Conservation (phyloP, 2,329 filamentous ascomycete species). For the Colletotrichum lupini region DNA sequence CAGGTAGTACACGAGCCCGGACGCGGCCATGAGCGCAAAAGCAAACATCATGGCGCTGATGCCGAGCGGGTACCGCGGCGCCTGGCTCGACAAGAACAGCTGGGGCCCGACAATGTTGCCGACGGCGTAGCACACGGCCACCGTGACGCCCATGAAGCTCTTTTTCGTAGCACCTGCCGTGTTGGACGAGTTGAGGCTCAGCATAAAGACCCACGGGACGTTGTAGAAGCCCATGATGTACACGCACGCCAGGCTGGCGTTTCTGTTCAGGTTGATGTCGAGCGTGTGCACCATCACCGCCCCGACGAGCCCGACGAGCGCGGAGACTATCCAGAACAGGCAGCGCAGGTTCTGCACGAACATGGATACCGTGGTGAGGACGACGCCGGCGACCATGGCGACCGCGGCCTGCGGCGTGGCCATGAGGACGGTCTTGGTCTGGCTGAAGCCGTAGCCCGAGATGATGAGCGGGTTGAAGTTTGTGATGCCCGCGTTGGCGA, state of each 20-base stretch:
- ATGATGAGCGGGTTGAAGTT: constrained; percentile 72
- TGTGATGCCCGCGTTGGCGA: constrained; percentile 77
- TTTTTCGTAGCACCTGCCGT: constrained; percentile 45
- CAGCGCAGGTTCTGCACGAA: constrained; percentile 44
- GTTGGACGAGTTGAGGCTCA: constrained; percentile 45
- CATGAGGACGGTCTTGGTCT: constrained; percentile 58
- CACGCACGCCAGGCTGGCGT: constrained; percentile 44
- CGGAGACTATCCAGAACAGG: constrained; percentile 43
- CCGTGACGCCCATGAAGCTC: constrained; percentile 42
- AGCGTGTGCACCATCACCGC: constrained; percentile 43
- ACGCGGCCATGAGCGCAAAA: constrained; percentile 40
- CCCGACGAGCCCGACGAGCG: constrained; percentile 39
- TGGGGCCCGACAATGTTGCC: constrained; percentile 46
- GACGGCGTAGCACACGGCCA: constrained; percentile 44
- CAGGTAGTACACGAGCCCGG: constrained; percentile 38
- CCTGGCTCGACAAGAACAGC: constrained; percentile 41
- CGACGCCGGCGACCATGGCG: constrained; percentile 42
- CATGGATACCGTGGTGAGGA: constrained; percentile 40
- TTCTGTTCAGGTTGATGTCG: constrained; percentile 29
- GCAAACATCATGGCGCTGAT: constrained; percentile 43
- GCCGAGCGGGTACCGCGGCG: constrained; percentile 42
- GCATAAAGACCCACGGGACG: constrained; percentile 42
- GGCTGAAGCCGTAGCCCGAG: constrained; percentile 68
- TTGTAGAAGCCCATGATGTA: constrained; percentile 50
- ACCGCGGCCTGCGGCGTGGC: constrained; percentile 47